These are phyloP conservation scores for Porodaedalea pini DNA, from an alignment of 1,284 basidiomycete species.

Conservation along the genomic window DNA sequence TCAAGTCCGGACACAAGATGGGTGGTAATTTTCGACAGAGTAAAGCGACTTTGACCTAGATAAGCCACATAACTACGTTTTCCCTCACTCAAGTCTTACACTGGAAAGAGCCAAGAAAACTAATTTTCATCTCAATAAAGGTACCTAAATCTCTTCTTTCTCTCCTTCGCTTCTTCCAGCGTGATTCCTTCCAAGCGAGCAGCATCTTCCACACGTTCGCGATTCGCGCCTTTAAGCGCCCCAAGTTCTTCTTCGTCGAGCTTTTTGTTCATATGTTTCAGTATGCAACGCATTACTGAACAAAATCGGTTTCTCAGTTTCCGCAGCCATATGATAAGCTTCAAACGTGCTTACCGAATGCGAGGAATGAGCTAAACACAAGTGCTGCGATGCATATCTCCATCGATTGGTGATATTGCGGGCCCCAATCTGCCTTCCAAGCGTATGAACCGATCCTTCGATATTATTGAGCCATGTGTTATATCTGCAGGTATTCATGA, in stretches of 20 bases:
- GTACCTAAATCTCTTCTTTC: conserved; percentile 41
- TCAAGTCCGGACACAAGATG: no score
- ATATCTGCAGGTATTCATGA: no score
- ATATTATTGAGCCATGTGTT: no score
- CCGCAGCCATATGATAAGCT: conserved; percentile 13
- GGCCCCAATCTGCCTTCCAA: conserved; percentile 38
- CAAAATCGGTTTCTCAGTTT: neutral
- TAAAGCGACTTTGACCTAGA: no score
- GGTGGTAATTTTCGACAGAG: no score
- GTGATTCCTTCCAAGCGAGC: conserved; percentile 37
- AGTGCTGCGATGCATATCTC: conserved; percentile 35
- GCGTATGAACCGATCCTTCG: conserved; percentile 36
- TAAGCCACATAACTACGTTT: no score
- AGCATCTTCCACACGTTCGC: conserved; percentile 36
- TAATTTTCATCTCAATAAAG: conserved; percentile 32
- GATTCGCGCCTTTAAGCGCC: conserved; percentile 30
- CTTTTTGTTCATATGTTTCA: conserved; percentile 34
- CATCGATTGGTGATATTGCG: conserved; percentile 38
- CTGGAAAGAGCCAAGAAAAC: neutral
- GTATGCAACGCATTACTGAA: conserved; percentile 34
- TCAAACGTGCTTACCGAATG: conserved; percentile 27
- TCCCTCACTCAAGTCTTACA: no score
- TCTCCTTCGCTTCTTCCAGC: conserved; percentile 35
- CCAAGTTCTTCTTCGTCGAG: conserved; percentile 35
- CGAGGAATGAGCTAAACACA: conserved; percentile 28